Evolutionary conservation across 768 basidiomycete species (phyloP).

Genomic region (Candolleomyces aberdarensis): DNA sequence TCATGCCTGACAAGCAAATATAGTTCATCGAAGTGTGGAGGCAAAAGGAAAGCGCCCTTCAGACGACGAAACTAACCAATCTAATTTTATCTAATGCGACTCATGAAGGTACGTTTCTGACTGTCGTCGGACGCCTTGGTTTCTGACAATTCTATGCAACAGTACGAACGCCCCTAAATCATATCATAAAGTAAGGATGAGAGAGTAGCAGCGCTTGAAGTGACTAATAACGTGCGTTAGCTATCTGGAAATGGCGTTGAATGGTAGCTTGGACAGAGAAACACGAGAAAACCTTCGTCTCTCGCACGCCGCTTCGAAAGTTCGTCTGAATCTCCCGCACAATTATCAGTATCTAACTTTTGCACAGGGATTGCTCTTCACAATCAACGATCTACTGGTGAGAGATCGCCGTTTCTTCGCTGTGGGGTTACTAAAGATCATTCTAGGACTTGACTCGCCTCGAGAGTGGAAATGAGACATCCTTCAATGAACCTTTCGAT

Average conservation of each 20-base stretch:
- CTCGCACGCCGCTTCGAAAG: conserved; percentile 76
- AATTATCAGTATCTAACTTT: not conserved
- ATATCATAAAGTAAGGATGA: conserved; percentile 69
- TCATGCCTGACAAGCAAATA: not conserved
- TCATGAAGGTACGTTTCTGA: conserved; percentile 60
- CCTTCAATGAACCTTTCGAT: conserved; percentile 76
- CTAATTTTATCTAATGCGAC: conserved; percentile 76
- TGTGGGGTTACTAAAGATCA: not conserved
- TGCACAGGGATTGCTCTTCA: conserved; percentile 64
- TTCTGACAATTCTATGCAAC: not conserved
- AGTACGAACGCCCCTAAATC: conserved; percentile 77
- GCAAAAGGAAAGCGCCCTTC: conserved; percentile 72
- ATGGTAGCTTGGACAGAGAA: conserved; percentile 68
- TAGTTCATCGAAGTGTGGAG: conserved; percentile 86
- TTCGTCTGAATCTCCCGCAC: conserved; percentile 12
- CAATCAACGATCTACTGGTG: conserved; percentile 78
- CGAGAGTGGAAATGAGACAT: conserved; percentile 71
- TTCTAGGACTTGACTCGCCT: conserved; percentile 68
- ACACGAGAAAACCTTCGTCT: conserved; percentile 71
- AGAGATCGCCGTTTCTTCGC: conserved; percentile 7
- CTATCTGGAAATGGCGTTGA: conserved; percentile 78
- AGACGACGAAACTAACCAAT: conserved; percentile 70
- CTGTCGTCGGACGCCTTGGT: not conserved
- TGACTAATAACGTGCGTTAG: conserved; percentile 24
- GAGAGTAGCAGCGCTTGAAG: not conserved